Evolutionary conservation across 2,329 filamentous ascomycete species (phyloP).

Genomic region (Fusarium nurragi): DNA sequence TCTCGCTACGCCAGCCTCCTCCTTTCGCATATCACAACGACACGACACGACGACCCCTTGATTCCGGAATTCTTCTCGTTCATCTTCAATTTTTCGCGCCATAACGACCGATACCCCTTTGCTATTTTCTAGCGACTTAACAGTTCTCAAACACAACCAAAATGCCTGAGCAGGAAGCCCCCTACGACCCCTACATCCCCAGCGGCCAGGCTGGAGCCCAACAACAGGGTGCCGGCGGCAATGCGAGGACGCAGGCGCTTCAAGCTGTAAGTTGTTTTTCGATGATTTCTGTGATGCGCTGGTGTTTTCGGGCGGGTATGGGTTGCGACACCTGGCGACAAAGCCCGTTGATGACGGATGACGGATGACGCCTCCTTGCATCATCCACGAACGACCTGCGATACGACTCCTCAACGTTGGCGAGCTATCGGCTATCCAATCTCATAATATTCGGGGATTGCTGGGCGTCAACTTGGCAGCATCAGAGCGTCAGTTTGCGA

Average conservation of each 20-base stretch:
- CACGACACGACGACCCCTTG: constrained; percentile 30
- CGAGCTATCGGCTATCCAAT: background rate
- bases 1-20: constrained; percentile 40
- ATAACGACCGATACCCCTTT: constrained; percentile 28
- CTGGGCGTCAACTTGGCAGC: background rate
- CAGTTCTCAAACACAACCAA: constrained; percentile 35
- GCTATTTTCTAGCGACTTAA: constrained; percentile 24
- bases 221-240: constrained; percentile 57
- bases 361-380: constrained; percentile 19
- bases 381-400: constrained; percentile 3
- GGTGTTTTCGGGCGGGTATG: constrained; percentile 22
- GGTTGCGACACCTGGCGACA: constrained; percentile 29
- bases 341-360: constrained; percentile 12
- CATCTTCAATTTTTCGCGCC: constrained; percentile 20
- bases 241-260: constrained; percentile 69
- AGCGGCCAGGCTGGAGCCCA: constrained; percentile 63
- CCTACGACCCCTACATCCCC: constrained; percentile 92
- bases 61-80: constrained; percentile 12
- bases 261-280: constrained; percentile 77
- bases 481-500: background rate
- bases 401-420: background rate
- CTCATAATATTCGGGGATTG: background rate
- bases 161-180: constrained; percentile 67
- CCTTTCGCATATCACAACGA: constrained; percentile 34
- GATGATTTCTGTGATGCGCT: constrained; percentile 27